These are phyloP conservation scores for Blastobotrys muscicola DNA, from an alignment of 805 yeast species.

Conservation along the genomic window DNA sequence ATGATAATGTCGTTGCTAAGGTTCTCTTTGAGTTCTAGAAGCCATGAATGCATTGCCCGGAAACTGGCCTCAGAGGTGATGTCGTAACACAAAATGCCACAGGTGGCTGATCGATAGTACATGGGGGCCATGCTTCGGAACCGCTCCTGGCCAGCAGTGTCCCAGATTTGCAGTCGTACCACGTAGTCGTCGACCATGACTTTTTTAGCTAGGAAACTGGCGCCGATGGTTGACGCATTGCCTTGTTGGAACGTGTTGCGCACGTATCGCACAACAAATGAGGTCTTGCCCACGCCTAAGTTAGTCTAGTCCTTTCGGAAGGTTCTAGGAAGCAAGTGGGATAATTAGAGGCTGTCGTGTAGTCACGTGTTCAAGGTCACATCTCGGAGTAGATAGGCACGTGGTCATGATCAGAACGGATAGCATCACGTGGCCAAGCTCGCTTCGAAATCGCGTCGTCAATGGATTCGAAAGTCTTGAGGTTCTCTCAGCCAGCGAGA, in stretches of 20 bases:
- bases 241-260: conserved; percentile 27
- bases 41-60: conserved; percentile 29
- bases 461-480: too few relatives aligned
- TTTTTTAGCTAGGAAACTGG: conserved; percentile 28
- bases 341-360: too few relatives aligned
- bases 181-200: conserved; percentile 25
- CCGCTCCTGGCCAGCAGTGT: conserved; percentile 96
- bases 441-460: too few relatives aligned
- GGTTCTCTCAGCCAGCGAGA: too few relatives aligned
- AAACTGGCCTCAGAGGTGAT: conserved; percentile 27
- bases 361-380: too few relatives aligned
- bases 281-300: conserved; percentile 28
- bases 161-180: conserved; percentile 59
- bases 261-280: conserved; percentile 28
- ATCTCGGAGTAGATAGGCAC: too few relatives aligned
- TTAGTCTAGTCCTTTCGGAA: not conserved
- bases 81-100: conserved; percentile 29
- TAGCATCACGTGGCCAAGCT: too few relatives aligned
- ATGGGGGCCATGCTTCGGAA: conserved; percentile 73
- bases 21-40: conserved; percentile 24
- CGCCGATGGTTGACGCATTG: conserved; percentile 29
- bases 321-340: too few relatives aligned
- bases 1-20: conserved; percentile 23
- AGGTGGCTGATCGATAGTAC: conserved; percentile 32
- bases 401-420: too few relatives aligned